phyloP scores from a whole-genome alignment of 164 flowering plant species.

The Hamamelis virginiana region DNA sequence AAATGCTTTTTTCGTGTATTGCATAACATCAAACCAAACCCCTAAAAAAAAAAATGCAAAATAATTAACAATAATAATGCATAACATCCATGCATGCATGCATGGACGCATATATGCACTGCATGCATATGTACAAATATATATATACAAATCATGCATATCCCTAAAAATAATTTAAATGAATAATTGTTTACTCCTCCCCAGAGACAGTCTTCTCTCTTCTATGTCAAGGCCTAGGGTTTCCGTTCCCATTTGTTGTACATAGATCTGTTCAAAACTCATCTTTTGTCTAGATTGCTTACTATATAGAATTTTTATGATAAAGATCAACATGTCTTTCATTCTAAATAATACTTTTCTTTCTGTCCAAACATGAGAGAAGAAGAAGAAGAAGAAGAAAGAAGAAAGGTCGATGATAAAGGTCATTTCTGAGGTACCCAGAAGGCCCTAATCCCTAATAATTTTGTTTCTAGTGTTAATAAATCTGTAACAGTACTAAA shows the following conservation, averaged over 20 bases:
- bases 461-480: not conserved
- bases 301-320: not conserved
- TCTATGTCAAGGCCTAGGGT: slow-evolving; percentile 33
- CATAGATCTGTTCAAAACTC: not conserved
- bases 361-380: not conserved
- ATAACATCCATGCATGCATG: slow-evolving; percentile 6
- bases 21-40: not conserved
- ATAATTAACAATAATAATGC: not conserved
- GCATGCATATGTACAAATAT: not conserved
- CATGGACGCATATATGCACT: not conserved
- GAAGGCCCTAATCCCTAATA: not conserved
- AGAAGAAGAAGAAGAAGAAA: not conserved
- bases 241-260: slow-evolving; percentile 8
- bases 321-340: slow-evolving; percentile 6
- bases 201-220: slow-evolving; percentile 10
- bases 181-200: slow-evolving; percentile 12
- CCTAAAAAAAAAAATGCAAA: not conserved
- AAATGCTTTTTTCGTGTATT: not conserved
- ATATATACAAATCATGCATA: not conserved
- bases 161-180: not conserved
- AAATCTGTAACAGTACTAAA: not conserved
- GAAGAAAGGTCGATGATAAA: not conserved
- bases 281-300: not conserved
- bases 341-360: not conserved
- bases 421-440: not conserved